Conservation (phyloP, 2,329 filamentous ascomycete species). For the Sclerotinia trifoliorum region DNA sequence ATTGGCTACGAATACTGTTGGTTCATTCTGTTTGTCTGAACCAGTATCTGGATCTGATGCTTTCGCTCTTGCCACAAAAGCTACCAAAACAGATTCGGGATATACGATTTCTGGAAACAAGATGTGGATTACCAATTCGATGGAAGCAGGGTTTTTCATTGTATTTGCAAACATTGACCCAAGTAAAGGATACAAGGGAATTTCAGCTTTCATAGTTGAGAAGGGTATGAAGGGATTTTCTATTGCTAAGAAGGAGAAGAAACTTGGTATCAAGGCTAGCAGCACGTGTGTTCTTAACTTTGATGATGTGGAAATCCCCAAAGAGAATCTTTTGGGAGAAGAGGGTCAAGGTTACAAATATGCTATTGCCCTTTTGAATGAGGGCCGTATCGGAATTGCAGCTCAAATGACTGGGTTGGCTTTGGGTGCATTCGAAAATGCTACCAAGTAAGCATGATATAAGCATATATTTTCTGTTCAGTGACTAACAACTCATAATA, state of each 20-base stretch:
- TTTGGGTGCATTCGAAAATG: slow-evolving; percentile 92
- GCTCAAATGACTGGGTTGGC: slow-evolving; percentile 98
- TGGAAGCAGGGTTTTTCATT: slow-evolving; percentile 93
- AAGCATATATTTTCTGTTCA: slow-evolving; percentile 9
- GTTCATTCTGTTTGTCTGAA: slow-evolving; percentile 90
- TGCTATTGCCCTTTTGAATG: slow-evolving; percentile 89
- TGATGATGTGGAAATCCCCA: slow-evolving; percentile 89
- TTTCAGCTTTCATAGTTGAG: slow-evolving; percentile 93
- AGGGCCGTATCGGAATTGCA: slow-evolving; percentile 95
- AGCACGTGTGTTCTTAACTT: slow-evolving; percentile 98
- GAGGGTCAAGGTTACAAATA: slow-evolving; percentile 97
- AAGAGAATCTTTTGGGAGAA: slow-evolving; percentile 82
- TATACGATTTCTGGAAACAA: slow-evolving; percentile 89
- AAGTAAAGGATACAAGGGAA: slow-evolving; percentile 91
- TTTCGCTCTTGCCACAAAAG: slow-evolving; percentile 90
- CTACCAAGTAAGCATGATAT: slow-evolving; percentile 60
- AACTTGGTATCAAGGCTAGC: slow-evolving; percentile 92
- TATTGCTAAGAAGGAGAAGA: slow-evolving; percentile 99
- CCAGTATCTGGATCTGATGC: slow-evolving; percentile 92
- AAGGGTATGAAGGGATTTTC: slow-evolving; percentile 86
- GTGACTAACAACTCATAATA: slow-evolving; percentile 38
- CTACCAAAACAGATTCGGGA: slow-evolving; percentile 75
- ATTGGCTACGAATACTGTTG: slow-evolving; percentile 85
- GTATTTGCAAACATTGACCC: slow-evolving; percentile 96
- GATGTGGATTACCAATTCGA: slow-evolving; percentile 99